Evolutionary conservation across 2,329 filamentous ascomycete genomes (phyloP).

Genomic region (Myriosclerotinia scirpicola): DNA sequence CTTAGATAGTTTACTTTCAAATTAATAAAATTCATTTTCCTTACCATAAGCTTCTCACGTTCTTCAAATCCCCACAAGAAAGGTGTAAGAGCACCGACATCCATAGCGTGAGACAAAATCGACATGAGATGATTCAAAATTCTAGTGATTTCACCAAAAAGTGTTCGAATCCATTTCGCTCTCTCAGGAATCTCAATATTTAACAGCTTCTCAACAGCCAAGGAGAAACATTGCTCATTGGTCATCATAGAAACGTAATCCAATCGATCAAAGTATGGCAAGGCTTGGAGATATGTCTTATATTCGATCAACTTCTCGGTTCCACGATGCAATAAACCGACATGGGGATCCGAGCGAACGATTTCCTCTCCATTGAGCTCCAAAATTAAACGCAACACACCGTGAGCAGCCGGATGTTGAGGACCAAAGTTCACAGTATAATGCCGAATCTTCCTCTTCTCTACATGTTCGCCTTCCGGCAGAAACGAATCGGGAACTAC

Average conservation of each 20-base stretch:
- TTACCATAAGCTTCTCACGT: constrained; percentile 98
- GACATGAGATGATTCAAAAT: constrained; percentile 98
- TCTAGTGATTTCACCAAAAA: constrained; percentile 95
- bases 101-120: constrained; percentile 95
- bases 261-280: constrained; percentile 97
- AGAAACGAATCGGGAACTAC: constrained; percentile 43
- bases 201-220: constrained; percentile 96
- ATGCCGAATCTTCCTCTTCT: constrained; percentile 86
- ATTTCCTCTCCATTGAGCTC: constrained; percentile 98
- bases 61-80: constrained; percentile 99
- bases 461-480: constrained; percentile 45
- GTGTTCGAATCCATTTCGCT: constrained; percentile 93
- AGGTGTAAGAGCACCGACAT: constrained; percentile 94
- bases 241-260: constrained; percentile 99
- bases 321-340: constrained; percentile 91
- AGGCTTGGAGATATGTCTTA: constrained; percentile 96
- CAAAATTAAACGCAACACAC: constrained; percentile 94
- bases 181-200: constrained; percentile 94
- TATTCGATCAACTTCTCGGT: constrained; percentile 99
- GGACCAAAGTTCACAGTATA: constrained; percentile 99
- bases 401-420: constrained; percentile 97
- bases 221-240: constrained; percentile 95
- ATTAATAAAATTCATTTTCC: constrained; percentile 37
- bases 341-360: constrained; percentile 92
- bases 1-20: constrained; percentile 27